Conservation (phyloP, 2,329 filamentous ascomycete genomes). For the Verticillium zaregamsianum region DNA sequence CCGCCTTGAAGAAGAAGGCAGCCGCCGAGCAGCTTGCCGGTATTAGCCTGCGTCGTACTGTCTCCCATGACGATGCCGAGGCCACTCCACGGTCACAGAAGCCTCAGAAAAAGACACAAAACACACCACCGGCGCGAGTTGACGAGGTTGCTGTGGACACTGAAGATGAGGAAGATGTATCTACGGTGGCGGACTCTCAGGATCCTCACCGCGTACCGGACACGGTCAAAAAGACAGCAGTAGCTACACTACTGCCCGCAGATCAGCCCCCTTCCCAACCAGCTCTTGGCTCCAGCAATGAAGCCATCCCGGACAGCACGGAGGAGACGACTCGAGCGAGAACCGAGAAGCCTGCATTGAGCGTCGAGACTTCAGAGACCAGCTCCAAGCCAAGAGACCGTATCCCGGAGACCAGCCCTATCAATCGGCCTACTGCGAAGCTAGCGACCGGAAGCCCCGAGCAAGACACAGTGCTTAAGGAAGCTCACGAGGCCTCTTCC, state of each 20-base stretch:
- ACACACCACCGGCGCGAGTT: not conserved
- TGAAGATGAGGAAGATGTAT: conserved; percentile 7
- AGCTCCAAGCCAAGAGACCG: conserved; percentile 14
- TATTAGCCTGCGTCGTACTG: conserved; percentile 27
- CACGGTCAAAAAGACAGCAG: not conserved
- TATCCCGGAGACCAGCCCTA: conserved; percentile 25
- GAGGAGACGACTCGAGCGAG: conserved; percentile 3
- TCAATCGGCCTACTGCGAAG: not conserved
- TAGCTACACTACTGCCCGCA: not conserved
- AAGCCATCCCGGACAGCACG: conserved; percentile 9
- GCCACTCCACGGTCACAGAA: not conserved
- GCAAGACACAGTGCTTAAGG: not conserved
- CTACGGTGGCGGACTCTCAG: conserved; percentile 14
- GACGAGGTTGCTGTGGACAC: conserved; percentile 1
- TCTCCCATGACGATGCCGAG: not conserved
- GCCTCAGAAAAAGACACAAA: not conserved
- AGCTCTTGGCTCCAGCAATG: conserved; percentile 8
- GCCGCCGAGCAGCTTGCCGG: conserved; percentile 35
- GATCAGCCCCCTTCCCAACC: not conserved
- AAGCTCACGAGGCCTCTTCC: not conserved
- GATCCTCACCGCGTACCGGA: not conserved
- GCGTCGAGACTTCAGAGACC: conserved; percentile 9
- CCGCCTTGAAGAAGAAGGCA: conserved; percentile 31
- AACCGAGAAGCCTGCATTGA: not conserved
- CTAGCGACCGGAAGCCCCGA: not conserved